These are phyloP conservation scores for Apiospora sp. DNA, from an alignment of 2,329 filamentous ascomycete genomes.

Conservation along the genomic window DNA sequence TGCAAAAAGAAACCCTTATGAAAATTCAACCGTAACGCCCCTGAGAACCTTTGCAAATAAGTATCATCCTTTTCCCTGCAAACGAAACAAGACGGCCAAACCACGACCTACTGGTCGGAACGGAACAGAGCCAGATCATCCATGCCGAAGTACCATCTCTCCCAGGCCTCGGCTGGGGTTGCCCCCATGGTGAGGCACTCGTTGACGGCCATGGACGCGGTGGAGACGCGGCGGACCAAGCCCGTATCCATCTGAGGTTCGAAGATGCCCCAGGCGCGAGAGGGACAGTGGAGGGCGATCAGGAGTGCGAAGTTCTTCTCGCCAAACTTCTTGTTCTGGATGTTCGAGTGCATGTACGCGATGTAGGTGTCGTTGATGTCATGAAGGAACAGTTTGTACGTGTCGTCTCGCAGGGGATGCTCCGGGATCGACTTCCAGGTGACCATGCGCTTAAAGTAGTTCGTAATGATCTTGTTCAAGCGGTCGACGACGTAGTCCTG, in stretches of 20 bases:
- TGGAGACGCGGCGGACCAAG: background rate
- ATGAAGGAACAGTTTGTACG: background rate
- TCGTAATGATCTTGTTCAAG: background rate
- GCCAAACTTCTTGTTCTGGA: background rate
- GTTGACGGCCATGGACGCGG: background rate
- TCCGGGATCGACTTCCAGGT: background rate
- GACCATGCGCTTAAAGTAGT: background rate
- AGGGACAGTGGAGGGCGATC: slow-evolving; percentile 5
- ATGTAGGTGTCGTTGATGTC: slow-evolving; percentile 22
- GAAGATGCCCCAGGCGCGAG: background rate
- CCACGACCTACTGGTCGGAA: background rate
- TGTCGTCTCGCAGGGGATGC: background rate
- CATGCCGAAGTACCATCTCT: background rate
- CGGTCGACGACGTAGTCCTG: background rate
- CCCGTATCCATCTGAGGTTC: background rate
- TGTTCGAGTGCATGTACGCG: background rate
- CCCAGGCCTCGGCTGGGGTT: background rate
- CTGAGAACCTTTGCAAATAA: background rate
- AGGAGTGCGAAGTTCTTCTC: background rate
- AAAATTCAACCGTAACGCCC: background rate
- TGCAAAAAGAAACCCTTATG: too few species aligned
- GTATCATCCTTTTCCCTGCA: background rate
- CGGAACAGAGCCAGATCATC: background rate
- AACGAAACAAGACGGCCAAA: background rate
- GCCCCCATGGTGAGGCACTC: too few species aligned